These are phyloP conservation scores for Daldinia grandis DNA, from an alignment of 495 filamentous ascomycete genomes.

Conservation along the genomic window DNA sequence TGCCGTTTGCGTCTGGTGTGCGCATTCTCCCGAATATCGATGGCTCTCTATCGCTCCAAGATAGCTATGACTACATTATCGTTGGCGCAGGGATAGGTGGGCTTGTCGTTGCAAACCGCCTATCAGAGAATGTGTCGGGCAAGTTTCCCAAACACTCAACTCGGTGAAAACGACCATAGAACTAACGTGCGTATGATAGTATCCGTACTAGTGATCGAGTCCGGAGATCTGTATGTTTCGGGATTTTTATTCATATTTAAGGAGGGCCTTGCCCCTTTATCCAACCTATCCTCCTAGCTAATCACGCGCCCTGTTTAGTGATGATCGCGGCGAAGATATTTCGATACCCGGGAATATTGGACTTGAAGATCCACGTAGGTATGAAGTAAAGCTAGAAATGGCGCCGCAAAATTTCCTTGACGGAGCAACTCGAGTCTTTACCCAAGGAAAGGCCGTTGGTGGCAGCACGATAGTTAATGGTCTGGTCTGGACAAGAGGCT, in stretches of 20 bases:
- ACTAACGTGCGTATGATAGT: conserved; percentile 34
- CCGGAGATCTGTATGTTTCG: conserved; percentile 49
- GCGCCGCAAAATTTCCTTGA: conserved; percentile 48
- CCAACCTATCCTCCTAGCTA: conserved; percentile 9
- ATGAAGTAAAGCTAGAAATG: conserved; percentile 36
- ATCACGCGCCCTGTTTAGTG: conserved; percentile 21
- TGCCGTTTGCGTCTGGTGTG: conserved; percentile 11
- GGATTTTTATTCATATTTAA: not conserved
- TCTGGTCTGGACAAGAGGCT: conserved; percentile 55
- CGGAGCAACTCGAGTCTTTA: conserved; percentile 45
- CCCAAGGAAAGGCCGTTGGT: conserved; percentile 54
- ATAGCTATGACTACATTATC: conserved; percentile 60
- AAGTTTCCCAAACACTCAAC: not conserved
- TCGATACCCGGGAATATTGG: conserved; percentile 48
- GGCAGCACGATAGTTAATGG: conserved; percentile 61
- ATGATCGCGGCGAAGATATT: conserved; percentile 45
- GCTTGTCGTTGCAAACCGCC: conserved; percentile 61
- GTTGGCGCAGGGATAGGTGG: conserved; percentile 65
- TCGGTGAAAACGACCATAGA: not conserved
- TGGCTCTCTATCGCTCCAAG: conserved; percentile 28
- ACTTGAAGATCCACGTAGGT: conserved; percentile 36
- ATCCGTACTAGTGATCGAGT: conserved; percentile 54
- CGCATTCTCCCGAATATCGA: conserved; percentile 17
- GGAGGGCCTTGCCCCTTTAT: not conserved
- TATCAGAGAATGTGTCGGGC: conserved; percentile 56